A percentile compares a stretch with the other conserved stretches of the same genome.
Conservation (phyloP, 148 eudicot species). For the Camellia japonica region DNA sequence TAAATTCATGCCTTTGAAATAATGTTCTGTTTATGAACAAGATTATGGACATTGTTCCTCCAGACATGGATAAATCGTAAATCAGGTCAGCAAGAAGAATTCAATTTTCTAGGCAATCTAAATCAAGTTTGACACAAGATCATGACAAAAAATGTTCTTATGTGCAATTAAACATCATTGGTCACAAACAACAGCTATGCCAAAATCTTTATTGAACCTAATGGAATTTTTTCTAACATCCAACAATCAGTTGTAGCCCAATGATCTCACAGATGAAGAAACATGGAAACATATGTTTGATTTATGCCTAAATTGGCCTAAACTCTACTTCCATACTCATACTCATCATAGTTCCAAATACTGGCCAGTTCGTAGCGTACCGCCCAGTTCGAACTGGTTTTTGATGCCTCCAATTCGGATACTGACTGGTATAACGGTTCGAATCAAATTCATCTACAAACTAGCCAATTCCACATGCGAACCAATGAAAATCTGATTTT, state of each 20-base stretch:
- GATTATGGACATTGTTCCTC: neutral
- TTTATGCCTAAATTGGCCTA: neutral
- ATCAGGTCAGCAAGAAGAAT: neutral
- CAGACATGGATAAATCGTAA: neutral
- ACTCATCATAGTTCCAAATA: no score
- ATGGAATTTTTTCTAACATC: neutral
- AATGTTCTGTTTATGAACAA: neutral
- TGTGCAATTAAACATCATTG: neutral
- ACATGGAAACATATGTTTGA: neutral
- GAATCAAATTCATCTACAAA: no score
- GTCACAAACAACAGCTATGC: neutral
- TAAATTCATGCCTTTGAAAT: slow-evolving; percentile 5
- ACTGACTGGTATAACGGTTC: no score
- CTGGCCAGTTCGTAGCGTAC: no score
- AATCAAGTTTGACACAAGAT: neutral
- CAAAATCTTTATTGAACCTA: neutral
- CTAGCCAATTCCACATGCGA: no score
- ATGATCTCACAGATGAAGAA: neutral
- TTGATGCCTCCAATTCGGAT: no score
- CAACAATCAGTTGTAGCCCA: neutral
- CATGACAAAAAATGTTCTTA: neutral
- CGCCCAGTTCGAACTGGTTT: no score
- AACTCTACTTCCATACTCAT: neutral
- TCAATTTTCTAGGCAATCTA: neutral
- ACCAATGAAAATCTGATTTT: no score